Evolutionary conservation across 1,284 basidiomycete species (phyloP), one percentile per base, ranked within the genome.

Genomic region (Trametes pubescens): DNA sequence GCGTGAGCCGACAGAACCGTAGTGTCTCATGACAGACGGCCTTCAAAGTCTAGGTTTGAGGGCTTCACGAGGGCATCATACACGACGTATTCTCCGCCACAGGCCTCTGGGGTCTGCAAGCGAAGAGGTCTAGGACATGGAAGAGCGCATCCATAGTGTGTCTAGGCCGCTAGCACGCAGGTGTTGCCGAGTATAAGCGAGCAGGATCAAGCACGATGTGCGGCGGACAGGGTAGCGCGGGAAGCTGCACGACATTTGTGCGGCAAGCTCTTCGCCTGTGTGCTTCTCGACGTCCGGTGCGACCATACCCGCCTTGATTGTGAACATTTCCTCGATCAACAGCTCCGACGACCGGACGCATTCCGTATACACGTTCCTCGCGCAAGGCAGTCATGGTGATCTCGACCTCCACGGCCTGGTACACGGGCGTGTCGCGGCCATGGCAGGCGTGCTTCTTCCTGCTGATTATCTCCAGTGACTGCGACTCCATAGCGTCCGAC

Each of bases 21-120:
- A 77, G 61, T 1, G 74, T 75, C 53, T 76, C 75, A 21, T 73
- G 67, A 46, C 72, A 74, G 8, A 76, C 69, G 3, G 72, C 76
- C 48, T 77, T 75, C 13, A 32, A 8, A 32, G 29, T 32, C 29
- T 32, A 77, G 68, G 59, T 71, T 76, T 1, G 75, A 72, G 9
- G 76, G 65, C 10, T 61, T 62, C 49, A 71, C 71, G 21, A 78
- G 64, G 1, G 51, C 59, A 54, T 78, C 76, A 53, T 76, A 73
- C 0, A 68, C 48, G 37, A 75, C 46, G 38, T 74, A 70, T 14
- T 59, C 49, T 4, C 68, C 63, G n/a, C 62, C 53, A 5, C 59
- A 54, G 4, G 69, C 71, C 16, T 63, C 59, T 16, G 43, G 32
- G 13, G 74, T 51, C 49, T 75, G 74, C 18, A 67, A 63, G 6